These are phyloP conservation scores for Barnettozyma botsteinii DNA, from an alignment of 805 yeast genomes.

Conservation along the genomic window DNA sequence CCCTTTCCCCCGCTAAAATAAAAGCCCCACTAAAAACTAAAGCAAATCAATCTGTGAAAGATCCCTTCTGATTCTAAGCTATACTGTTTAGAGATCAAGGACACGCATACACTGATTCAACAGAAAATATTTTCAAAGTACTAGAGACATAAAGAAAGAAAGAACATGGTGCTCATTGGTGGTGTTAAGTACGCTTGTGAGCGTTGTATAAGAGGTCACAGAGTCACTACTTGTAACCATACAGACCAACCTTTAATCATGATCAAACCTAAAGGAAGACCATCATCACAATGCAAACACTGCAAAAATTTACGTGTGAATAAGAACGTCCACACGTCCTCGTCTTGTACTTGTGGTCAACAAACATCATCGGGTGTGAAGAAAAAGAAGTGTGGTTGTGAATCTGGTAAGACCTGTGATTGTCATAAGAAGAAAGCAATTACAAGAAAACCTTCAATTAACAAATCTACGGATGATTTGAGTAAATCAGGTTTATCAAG, in stretches of 20 bases:
- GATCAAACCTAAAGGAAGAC: constrained; percentile 96
- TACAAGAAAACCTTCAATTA: background rate
- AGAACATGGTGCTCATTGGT: constrained; percentile 74
- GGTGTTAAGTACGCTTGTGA: constrained; percentile 97
- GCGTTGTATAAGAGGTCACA: constrained; percentile 91
- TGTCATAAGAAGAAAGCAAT: constrained; percentile 22
- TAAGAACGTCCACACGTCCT: constrained; percentile 55
- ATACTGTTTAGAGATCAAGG: too few relatives aligned
- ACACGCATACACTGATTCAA: too few relatives aligned
- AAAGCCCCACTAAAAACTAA: too few relatives aligned
- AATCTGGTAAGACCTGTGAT: constrained; percentile 22
- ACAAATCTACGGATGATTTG: background rate
- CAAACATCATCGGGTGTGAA: constrained; percentile 22
- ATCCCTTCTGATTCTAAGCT: too few relatives aligned
- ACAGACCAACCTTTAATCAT: constrained; percentile 83
- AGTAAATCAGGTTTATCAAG: constrained; percentile 1
- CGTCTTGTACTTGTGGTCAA: constrained; percentile 62
- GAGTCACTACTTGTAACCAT: constrained; percentile 92
- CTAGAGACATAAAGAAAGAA: background rate
- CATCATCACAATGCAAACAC: constrained; percentile 85
- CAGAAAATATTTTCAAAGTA: too few relatives aligned
- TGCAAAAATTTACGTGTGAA: constrained; percentile 71
- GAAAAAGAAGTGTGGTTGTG: constrained; percentile 25
- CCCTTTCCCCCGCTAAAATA: too few relatives aligned
- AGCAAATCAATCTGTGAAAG: too few relatives aligned